Conservation (phyloP, 192 early-diverging fungal genomes). For the Backusella luteola region DNA sequence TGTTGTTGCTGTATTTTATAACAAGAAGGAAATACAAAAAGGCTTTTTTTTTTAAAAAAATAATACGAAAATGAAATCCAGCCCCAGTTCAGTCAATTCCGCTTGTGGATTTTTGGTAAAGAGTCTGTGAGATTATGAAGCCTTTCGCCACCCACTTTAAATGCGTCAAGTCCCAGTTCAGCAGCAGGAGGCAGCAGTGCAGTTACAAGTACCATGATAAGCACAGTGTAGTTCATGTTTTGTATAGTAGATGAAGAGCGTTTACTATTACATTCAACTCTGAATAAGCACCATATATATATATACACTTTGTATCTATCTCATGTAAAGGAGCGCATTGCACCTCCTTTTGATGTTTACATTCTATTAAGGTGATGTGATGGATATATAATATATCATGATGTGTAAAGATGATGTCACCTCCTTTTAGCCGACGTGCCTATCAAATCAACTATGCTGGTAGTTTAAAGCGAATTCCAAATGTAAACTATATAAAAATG, state of each 20-base stretch:
- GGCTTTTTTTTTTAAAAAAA: neutral
- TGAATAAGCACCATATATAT: neutral
- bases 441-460: neutral
- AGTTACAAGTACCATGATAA: neutral
- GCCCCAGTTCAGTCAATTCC: neutral
- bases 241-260: neutral
- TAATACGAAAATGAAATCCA: neutral
- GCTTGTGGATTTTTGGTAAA: neutral
- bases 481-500: neutral
- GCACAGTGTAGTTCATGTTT: neutral
- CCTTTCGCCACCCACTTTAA: neutral
- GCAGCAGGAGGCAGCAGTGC: neutral
- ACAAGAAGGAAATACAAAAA: neutral
- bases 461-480: neutral
- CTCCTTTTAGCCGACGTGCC: neutral
- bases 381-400: neutral
- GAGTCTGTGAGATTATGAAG: neutral
- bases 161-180: neutral
- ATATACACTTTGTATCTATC: neutral
- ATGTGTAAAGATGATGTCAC: neutral
- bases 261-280: neutral
- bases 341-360: neutral
- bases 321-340: neutral
- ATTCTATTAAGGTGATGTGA: no score
- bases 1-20: neutral